Evolutionary conservation across 2,329 filamentous ascomycete species (phyloP).

Genomic region (Davidsoniella neocaledoniae): DNA sequence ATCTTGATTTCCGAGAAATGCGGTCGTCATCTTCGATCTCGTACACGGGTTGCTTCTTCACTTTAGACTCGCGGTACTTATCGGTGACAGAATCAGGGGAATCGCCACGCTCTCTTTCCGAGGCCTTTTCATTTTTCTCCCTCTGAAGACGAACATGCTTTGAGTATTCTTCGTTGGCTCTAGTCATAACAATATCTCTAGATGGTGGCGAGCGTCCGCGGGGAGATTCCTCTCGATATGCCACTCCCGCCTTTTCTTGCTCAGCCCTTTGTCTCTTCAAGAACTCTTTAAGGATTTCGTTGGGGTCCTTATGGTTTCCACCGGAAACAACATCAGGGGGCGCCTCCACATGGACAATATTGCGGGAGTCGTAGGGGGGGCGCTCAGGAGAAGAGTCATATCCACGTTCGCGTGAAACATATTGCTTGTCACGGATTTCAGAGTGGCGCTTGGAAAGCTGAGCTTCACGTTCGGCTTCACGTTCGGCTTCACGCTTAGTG

Average conservation of each 20-base stretch:
- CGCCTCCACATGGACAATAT: not conserved
- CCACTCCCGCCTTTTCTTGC: too few species aligned
- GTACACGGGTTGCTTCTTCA: not conserved
- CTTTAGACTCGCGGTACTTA: slow-evolving; percentile 27
- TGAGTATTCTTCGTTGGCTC: too few species aligned
- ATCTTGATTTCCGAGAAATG: slow-evolving; percentile 17
- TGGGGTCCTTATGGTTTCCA: slow-evolving; percentile 17
- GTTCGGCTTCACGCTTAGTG: not conserved
- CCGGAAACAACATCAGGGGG: not conserved
- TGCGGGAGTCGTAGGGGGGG: not conserved
- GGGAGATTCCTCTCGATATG: too few species aligned
- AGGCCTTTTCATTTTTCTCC: too few species aligned
- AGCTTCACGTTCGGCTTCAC: not conserved
- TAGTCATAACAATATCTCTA: too few species aligned
- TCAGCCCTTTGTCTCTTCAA: slow-evolving; percentile 19
- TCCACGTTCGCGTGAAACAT: too few species aligned
- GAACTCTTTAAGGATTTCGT: slow-evolving; percentile 26
- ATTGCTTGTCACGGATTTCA: too few species aligned
- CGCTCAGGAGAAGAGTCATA: not conserved
- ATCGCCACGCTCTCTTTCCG: slow-evolving; percentile 21
- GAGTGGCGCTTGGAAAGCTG: not conserved
- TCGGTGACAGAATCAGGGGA: slow-evolving; percentile 40
- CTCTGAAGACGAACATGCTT: too few species aligned
- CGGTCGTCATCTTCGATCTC: not conserved
- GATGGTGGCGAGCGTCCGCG: too few species aligned